Evolutionary conservation across 106 monocot species (phyloP), one percentile per base, ranked within the genome.

Genomic region (Dioscorea zingiberensis): DNA sequence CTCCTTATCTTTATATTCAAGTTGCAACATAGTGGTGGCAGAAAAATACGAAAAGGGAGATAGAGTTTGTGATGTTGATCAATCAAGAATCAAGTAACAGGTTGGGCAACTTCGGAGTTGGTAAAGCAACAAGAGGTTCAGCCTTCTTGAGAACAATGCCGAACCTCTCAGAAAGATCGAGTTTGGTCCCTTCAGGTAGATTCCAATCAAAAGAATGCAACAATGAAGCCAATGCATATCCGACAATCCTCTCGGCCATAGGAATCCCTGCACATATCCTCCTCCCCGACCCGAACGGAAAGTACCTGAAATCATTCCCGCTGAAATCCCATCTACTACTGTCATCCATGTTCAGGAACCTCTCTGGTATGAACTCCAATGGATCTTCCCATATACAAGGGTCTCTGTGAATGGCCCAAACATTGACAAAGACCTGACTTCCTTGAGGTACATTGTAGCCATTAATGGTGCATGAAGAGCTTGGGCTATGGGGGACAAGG

Each of bases 181-280:
- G 18, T 59, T 72, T 26, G 7, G 12, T 49, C 17, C 77, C 80
- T 17, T 60, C 69, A 2, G 71, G 80, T 25, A 88, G 14, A 51
- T 66, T 47, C 88, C 88, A 88, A 21, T 81, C 78, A 16, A 88
- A 88, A 22, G 71, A 70, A 25, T 84, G 88, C 27, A 88, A 59
- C 46, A 88, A 32, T 8, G 71, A 51, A 4, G 81, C 80, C 17
- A 88, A 18, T 58, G 57, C 28, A 29, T 72, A 67, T 0, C 23
- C 23, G 2, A 64, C 28, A 55, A 73, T 73, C 63, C 29, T 69
- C 67, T 78, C 77, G 0, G 69, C 88, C 54, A 84, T 21, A 49
- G 56, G 2, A 10, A 81, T 71, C 57, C 84, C 84, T 0, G 69
- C 58, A 24, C 88, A 89, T 0, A 63, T 76, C 56, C 88, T 77